phyloP scores from a whole-genome alignment of 352 stramenopile species.

The Poterioochromonas sp. region DNA sequence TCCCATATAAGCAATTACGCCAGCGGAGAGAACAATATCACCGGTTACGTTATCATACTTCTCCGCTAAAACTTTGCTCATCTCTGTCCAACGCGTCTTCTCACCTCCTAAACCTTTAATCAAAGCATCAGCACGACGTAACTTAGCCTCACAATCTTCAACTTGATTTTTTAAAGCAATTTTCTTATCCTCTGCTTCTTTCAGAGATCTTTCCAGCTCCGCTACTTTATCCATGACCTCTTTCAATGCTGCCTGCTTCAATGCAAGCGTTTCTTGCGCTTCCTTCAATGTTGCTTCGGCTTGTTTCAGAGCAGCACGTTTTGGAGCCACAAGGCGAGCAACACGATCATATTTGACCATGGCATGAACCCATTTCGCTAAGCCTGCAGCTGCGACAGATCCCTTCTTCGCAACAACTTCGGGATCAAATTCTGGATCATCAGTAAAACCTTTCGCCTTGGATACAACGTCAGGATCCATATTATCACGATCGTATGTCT shows the following conservation, averaged over 20 bases:
- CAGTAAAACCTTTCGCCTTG: slow-evolving; percentile 65
- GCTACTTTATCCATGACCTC: slow-evolving; percentile 80
- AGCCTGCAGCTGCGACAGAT: slow-evolving; percentile 76
- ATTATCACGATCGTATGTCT: slow-evolving; percentile 91
- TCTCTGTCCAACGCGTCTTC: slow-evolving; percentile 79
- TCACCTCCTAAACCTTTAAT: slow-evolving; percentile 84
- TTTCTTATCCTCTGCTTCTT: slow-evolving; percentile 82
- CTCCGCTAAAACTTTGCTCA: slow-evolving; percentile 59
- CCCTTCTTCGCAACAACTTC: slow-evolving; percentile 80
- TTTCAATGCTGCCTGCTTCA: slow-evolving; percentile 77
- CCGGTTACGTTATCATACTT: slow-evolving; percentile 76
- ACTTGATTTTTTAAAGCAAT: slow-evolving; percentile 61
- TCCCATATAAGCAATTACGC: slow-evolving; percentile 85
- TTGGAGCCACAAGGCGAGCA: slow-evolving; percentile 79
- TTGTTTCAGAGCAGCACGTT: slow-evolving; percentile 75
- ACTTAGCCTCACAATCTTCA: slow-evolving; percentile 79
- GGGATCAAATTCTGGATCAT: slow-evolving; percentile 77
- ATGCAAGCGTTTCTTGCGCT: slow-evolving; percentile 67
- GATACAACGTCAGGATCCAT: slow-evolving; percentile 72
- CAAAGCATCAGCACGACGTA: slow-evolving; percentile 76
- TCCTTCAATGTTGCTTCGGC: slow-evolving; percentile 70
- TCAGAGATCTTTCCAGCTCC: slow-evolving; percentile 65
- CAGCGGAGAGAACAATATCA: slow-evolving; percentile 80
- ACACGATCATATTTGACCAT: slow-evolving; percentile 91
- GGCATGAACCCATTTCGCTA: slow-evolving; percentile 87